Percentiles rank a stretch among this genome's conserved stretches.
Conservation (phyloP, 495 filamentous ascomycete genomes). For the Podospora bellae-mahoneyi region DNA sequence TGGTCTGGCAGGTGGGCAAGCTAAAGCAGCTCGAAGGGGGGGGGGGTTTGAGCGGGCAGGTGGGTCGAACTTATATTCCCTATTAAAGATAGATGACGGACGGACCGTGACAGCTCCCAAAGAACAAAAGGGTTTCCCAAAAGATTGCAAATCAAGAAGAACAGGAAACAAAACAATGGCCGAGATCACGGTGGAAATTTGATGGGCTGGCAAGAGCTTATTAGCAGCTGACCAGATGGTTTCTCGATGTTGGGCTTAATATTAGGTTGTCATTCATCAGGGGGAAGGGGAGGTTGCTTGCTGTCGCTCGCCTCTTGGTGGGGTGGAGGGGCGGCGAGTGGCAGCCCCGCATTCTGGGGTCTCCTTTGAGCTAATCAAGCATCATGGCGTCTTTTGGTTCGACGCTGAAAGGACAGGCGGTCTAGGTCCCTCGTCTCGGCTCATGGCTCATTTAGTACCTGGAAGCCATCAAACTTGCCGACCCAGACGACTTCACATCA, state of each 20-base stretch:
- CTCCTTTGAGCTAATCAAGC: conserved; percentile 23
- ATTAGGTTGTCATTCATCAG: conserved; percentile 12
- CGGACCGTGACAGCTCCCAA: neutral
- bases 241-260: conserved; percentile 15
- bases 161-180: neutral
- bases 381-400: conserved; percentile 25
- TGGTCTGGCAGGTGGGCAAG: neutral
- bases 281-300: neutral
- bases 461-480: neutral
- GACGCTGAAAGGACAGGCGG: conserved; percentile 25
- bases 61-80: neutral
- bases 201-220: neutral
- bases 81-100: neutral
- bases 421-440: conserved; percentile 28
- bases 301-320: conserved; percentile 19
- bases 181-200: neutral
- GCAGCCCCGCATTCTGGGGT: conserved; percentile 26
- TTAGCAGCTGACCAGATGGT: neutral
- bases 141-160: neutral
- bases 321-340: conserved; percentile 20
- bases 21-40: neutral
- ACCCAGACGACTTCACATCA: neutral
- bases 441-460: conserved; percentile 19
- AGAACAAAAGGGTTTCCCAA: neutral
- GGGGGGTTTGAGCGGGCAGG: neutral